Conservation (phyloP, 371 early-diverging fungal genomes). For the Syncephalis plumigaleata region DNA sequence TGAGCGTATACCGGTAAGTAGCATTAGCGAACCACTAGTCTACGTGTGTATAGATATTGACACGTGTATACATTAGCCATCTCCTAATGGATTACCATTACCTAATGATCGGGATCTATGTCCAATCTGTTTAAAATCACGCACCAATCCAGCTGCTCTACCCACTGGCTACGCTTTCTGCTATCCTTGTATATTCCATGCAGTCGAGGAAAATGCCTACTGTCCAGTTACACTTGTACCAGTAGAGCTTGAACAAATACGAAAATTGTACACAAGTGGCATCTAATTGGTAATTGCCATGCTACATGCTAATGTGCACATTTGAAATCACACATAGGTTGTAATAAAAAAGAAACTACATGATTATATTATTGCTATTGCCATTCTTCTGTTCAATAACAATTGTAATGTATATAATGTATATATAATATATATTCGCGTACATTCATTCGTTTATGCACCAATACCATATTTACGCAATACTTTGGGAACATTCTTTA, state of each 20-base stretch:
- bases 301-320: too few species aligned
- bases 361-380: too few species aligned
- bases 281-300: not conserved
- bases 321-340: too few species aligned
- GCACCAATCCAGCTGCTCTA: constrained; percentile 72
- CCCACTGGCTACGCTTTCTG: constrained; percentile 73
- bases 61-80: constrained; percentile 23
- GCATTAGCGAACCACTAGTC: not conserved
- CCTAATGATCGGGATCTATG: constrained; percentile 56
- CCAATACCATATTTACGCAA: too few species aligned
- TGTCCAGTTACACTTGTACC: constrained; percentile 58
- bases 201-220: constrained; percentile 35
- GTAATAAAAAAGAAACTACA: too few species aligned
- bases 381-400: too few species aligned
- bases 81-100: constrained; percentile 52
- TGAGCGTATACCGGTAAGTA: constrained; percentile 26
- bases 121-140: constrained; percentile 46
- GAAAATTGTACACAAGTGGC: constrained; percentile 37
- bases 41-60: not conserved
- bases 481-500: too few species aligned
- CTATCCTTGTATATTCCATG: constrained; percentile 57
- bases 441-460: too few species aligned
- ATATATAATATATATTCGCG: too few species aligned
- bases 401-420: too few species aligned
- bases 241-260: constrained; percentile 22